Conservation (phyloP, 2,329 filamentous ascomycete genomes). For the Aspergillus pseudonomiae region DNA sequence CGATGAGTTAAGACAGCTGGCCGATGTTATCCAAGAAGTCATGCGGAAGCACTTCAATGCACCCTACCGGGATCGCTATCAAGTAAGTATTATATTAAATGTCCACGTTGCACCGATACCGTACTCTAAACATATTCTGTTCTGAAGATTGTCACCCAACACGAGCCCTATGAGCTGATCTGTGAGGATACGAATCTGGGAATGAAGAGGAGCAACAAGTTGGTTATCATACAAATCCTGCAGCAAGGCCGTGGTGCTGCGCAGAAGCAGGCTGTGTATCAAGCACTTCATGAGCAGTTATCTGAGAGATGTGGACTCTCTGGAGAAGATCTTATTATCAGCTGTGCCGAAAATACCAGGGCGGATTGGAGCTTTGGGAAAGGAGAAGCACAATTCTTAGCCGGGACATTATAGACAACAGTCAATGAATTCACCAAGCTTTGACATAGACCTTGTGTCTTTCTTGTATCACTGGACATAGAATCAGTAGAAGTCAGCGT, state of each 20-base stretch:
- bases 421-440: neutral
- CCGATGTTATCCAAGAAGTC: slow-evolving; percentile 30
- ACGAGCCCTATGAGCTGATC: slow-evolving; percentile 35
- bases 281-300: slow-evolving; percentile 22
- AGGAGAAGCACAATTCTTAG: slow-evolving; percentile 34
- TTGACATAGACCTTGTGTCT: no score
- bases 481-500: no score
- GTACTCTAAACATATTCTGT: neutral
- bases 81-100: neutral
- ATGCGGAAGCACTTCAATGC: slow-evolving; percentile 33
- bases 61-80: slow-evolving; percentile 32
- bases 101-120: neutral
- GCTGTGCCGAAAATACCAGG: slow-evolving; percentile 25
- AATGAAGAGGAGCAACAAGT: slow-evolving; percentile 26
- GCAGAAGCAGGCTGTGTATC: slow-evolving; percentile 30
- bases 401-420: neutral
- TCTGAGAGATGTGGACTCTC: slow-evolving; percentile 9
- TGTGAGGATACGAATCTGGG: slow-evolving; percentile 36
- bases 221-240: slow-evolving; percentile 37
- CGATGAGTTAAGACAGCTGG: slow-evolving; percentile 29
- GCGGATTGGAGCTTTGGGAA: slow-evolving; percentile 38
- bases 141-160: slow-evolving; percentile 34
- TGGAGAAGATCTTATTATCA: slow-evolving; percentile 31
- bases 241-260: slow-evolving; percentile 33
- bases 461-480: no score